phyloP scores from a whole-genome alignment of 495 filamentous ascomycete species.

The Beverwykella pulmonaria region DNA sequence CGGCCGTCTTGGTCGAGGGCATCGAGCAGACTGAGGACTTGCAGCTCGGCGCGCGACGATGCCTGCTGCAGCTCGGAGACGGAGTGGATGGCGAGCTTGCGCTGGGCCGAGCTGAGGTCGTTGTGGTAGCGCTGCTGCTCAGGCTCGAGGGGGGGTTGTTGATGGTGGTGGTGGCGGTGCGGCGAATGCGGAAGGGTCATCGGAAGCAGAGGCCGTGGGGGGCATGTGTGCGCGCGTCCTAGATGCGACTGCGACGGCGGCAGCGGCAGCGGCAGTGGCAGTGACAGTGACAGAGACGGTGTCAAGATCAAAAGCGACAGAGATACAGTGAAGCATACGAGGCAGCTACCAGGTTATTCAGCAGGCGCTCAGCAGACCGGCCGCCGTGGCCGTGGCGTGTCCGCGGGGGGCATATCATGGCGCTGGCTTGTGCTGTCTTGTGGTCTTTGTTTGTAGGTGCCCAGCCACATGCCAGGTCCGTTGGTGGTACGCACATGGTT shows the following conservation, averaged over 20 bases:
- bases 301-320: background rate
- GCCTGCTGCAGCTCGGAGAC: constrained; percentile 1
- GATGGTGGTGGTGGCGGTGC: background rate
- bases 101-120: background rate
- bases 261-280: background rate
- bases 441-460: too few relatives aligned
- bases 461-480: too few relatives aligned
- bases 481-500: too few relatives aligned
- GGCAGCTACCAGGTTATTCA: too few relatives aligned
- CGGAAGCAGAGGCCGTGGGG: background rate
- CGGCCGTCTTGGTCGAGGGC: constrained; percentile 6
- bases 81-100: background rate
- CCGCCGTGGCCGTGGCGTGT: too few relatives aligned
- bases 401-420: too few relatives aligned
- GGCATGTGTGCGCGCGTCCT: background rate
- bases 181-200: background rate
- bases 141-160: background rate
- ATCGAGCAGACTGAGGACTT: constrained; percentile 10
- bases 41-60: constrained; percentile 5
- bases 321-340: too few relatives aligned
- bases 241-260: too few relatives aligned
- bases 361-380: too few relatives aligned
- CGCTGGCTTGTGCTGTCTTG: too few relatives aligned
- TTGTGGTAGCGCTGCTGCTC: background rate
- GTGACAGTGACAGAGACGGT: background rate